Evolutionary conservation across 2,329 filamentous ascomycete species (phyloP), one percentile per base, ranked within the genome.

Genomic region (Penicillium sp.): DNA sequence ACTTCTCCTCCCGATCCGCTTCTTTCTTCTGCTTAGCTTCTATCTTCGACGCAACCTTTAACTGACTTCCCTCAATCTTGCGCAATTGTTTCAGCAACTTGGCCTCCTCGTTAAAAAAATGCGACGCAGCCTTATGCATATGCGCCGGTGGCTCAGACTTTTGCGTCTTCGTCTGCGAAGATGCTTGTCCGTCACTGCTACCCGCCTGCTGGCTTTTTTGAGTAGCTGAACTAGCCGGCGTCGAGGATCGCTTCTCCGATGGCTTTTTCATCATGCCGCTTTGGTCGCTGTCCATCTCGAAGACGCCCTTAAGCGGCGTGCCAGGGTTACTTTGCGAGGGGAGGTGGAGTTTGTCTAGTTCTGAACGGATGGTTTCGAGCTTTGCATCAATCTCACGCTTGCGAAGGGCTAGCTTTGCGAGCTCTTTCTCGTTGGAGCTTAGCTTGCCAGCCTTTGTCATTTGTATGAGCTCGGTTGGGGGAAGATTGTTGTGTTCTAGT

Each of bases 1-100:
- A 51, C 54, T 77, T 76, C 56, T 79, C 75, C 15, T 75, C 74
- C 40, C 77, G 77, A 23, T 71, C 67, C 5, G 62, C 63, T 20
- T 74, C 58, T 44, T 75, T 76, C 21, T 65, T 66, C 50, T 69
- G 64, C 41, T 61, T 64, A 13, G 68, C 65, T 45, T 75, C 67
- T 37, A 75, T 62, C 59, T 77, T 77, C 26, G 65, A 62, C 5
- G 65, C 66, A 36, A 74, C 61, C 47, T 77, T 77, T 10, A 70
- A 48, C 41, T 75, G 73, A 27, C 70, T 70, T 18, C 64, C 60
- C 54, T 78, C 73, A 32, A 78, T 61, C 60, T 77, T 78, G 43
- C 66, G 63, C 4, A 79, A 56, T 43, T 74, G 66, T 17, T 69
- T 68, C 37, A 70, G 49, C 9, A 74, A 55, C 54, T 74, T 74